These are phyloP conservation scores for Aspergillus biplanus DNA, from an alignment of 495 filamentous ascomycete species.

Conservation along the genomic window DNA sequence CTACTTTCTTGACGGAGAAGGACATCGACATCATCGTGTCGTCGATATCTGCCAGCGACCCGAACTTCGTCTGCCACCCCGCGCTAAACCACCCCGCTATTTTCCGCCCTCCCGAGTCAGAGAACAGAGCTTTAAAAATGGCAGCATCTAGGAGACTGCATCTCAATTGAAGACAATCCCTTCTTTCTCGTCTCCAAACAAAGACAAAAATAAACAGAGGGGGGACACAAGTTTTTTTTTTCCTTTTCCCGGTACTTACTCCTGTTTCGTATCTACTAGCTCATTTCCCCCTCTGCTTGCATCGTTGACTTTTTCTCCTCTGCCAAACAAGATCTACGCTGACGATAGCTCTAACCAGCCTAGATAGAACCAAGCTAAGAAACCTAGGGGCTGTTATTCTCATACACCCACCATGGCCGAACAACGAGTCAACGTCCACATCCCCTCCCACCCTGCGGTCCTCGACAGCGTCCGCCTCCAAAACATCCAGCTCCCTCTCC, in stretches of 20 bases:
- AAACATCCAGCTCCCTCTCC: slow-evolving; percentile 48
- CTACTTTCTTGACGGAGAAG: no score
- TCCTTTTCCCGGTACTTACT: neutral
- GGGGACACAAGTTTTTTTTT: no score
- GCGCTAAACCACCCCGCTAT: slow-evolving; percentile 17
- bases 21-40: slow-evolving; percentile 8
- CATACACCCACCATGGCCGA: slow-evolving; percentile 32
- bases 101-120: neutral
- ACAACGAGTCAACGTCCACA: slow-evolving; percentile 36
- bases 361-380: neutral
- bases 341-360: neutral
- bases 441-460: slow-evolving; percentile 39
- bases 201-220: no score
- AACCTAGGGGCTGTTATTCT: neutral
- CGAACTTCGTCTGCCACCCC: slow-evolving; percentile 11
- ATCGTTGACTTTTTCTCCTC: neutral
- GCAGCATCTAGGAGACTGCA: neutral
- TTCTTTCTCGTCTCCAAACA: neutral
- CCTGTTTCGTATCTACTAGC: neutral
- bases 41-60: neutral
- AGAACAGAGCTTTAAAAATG: neutral
- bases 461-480: slow-evolving; percentile 48
- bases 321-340: neutral
- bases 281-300: neutral
- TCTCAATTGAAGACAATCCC: neutral